Percentiles rank a stretch among this genome's conserved stretches.
These are phyloP conservation scores for Verticillium albo-atrum DNA, from an alignment of 2,329 filamentous ascomycete species.

Conservation along the genomic window DNA sequence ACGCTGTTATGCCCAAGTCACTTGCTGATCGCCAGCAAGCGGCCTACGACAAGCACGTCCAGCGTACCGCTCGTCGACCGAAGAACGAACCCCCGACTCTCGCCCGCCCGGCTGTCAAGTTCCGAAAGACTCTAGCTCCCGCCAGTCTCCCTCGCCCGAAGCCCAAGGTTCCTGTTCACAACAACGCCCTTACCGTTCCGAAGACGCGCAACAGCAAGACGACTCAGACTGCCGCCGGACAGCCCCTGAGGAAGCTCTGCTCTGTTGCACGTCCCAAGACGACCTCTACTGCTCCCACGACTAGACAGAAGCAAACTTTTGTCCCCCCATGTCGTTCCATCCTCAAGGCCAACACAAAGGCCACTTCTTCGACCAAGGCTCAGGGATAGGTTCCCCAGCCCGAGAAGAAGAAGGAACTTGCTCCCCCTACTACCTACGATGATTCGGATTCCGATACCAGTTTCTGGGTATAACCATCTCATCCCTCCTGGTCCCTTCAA, in stretches of 20 bases:
- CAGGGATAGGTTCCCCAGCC: neutral
- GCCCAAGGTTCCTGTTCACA: neutral
- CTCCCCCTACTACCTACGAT: neutral
- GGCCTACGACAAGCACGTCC: neutral
- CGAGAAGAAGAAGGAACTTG: neutral
- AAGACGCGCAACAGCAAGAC: neutral
- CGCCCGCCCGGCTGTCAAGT: neutral
- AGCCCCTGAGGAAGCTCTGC: neutral
- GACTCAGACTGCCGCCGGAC: neutral
- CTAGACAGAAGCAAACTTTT: neutral
- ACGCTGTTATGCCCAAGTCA: neutral
- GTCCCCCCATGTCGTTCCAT: neutral
- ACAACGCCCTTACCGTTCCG: neutral
- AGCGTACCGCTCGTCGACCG: neutral
- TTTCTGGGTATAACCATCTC: neutral
- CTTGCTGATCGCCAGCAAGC: slow-evolving; percentile 1
- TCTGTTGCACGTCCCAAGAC: neutral
- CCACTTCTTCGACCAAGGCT: neutral
- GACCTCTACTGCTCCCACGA: neutral
- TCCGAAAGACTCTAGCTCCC: neutral
- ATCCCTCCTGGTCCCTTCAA: neutral
- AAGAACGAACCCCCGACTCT: neutral
- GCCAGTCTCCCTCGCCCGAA: neutral
- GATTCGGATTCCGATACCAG: neutral
- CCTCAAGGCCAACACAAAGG: neutral